Evolutionary conservation across 2,329 filamentous ascomycete species (phyloP), one percentile per base, ranked within the genome.

Genomic region (Helotiales sp.): DNA sequence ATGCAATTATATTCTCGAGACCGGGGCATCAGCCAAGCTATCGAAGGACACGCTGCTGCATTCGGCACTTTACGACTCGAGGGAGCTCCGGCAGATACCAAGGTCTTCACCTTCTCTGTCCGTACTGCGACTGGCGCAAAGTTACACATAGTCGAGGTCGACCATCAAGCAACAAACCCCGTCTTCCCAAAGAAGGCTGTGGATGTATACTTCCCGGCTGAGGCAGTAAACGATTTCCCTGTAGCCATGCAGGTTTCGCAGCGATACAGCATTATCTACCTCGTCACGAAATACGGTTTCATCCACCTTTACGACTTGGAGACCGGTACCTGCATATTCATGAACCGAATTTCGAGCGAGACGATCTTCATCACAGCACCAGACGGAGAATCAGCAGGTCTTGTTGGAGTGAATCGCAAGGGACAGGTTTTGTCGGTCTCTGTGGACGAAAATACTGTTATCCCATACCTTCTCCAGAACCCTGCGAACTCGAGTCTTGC

Each of bases 311-410:
- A 99, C 77, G 96, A 99, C 71, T 85, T 99, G 57, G 96, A 99
- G 79, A 95, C 90, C 7, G 96, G 91, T 58, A 90, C 89, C 12
- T 96, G 91, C 73, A 95, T 99, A 72, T 99, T 97, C 84, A 96
- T 99, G 92, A 99, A 99, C 82, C 89, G 96, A 68, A 99, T 99
- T 70, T 99, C 95, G 31, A 96, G 92, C 79, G 95, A 99, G 73
- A 99, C 95, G 25, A 98, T 99, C 73, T 99, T 99, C 79, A 96
- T 93, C 25, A 97, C 93, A 19, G 89, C 91, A 47, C 79, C 87
- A 33, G 95, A 99, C 73, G 83, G 84, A 54, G 87, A 92, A 22
- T 96, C 91, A 17, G 85, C 88, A 46, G 96, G 96, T 68, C 89
- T 99, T 62, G 55, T 99, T 53, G 92, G 91, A 67, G 93, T 99